A percentile compares a stretch with the other conserved stretches of the same genome.
phyloP scores from a whole-genome alignment of 2,329 filamentous ascomycete genomes.

The Colletotrichum coccodes region DNA sequence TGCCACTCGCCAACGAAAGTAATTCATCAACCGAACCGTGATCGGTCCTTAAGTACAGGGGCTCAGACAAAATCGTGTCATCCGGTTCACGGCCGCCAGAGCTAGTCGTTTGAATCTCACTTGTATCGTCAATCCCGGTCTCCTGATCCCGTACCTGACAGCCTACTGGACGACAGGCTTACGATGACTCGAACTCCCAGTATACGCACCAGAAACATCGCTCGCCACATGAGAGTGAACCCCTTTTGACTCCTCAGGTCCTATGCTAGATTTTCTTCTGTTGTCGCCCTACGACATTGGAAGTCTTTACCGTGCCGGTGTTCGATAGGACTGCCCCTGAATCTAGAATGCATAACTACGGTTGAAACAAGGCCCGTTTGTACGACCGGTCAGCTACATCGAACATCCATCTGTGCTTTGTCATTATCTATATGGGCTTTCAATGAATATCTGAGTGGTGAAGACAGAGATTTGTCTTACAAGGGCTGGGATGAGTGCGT shows the following conservation, averaged over 20 bases:
- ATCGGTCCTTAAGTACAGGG: not conserved
- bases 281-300: not conserved
- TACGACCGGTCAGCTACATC: accelerated
- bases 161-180: not conserved
- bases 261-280: not conserved
- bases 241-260: not conserved
- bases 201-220: not conserved
- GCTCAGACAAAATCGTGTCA: not conserved
- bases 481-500: too few species aligned
- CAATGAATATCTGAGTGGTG: too few species aligned
- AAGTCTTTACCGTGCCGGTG: not conserved
- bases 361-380: not conserved
- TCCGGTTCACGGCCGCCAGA: not conserved
- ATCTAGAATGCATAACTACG: not conserved
- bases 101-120: not conserved
- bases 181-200: not conserved
- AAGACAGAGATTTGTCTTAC: not conserved
- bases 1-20: not conserved
- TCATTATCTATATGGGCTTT: not conserved
- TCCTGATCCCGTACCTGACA: not conserved
- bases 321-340: not conserved
- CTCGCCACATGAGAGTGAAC: not conserved
- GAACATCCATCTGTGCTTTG: too few species aligned
- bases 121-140: too few species aligned
- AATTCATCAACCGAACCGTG: not conserved